phyloP scores from a whole-genome alignment of 106 monocot genomes.

The Dendrobium chrysotoxum region DNA sequence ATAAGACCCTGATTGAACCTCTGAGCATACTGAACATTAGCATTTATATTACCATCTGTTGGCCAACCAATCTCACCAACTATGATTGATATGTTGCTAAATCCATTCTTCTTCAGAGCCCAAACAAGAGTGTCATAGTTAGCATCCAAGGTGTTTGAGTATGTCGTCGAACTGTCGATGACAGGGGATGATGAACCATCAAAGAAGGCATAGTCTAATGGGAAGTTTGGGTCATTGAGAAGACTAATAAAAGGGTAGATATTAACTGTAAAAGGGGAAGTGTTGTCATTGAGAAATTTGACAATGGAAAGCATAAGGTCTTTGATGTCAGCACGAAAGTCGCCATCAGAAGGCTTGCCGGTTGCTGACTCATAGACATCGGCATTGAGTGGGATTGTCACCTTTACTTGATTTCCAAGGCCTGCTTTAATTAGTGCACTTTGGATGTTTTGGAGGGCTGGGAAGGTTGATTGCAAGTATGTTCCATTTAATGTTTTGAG shows the following conservation, averaged over 20 bases:
- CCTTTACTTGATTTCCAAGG: conserved; percentile 58
- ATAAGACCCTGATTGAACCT: conserved; percentile 75
- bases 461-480: conserved; percentile 44
- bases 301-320: conserved; percentile 68
- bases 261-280: conserved; percentile 70
- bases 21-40: conserved; percentile 48
- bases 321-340: conserved; percentile 76
- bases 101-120: conserved; percentile 80
- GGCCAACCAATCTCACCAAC: conserved; percentile 93
- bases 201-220: conserved; percentile 83
- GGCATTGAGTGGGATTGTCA: conserved; percentile 77
- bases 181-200: conserved; percentile 42
- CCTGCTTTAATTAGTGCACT: conserved; percentile 74
- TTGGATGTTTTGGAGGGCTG: conserved; percentile 86
- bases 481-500: conserved; percentile 43
- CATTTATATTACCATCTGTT: conserved; percentile 72
- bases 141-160: conserved; percentile 73
- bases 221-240: conserved; percentile 66
- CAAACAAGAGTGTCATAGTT: conserved; percentile 80
- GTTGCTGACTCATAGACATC: conserved; percentile 62
- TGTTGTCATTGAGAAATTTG: conserved; percentile 70
- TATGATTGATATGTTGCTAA: conserved; percentile 57
- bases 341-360: conserved; percentile 65
- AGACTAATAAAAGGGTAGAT: conserved; percentile 96
- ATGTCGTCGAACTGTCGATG: conserved; percentile 35